Evolutionary conservation across 208 protist species (phyloP).

Genomic region (Naegleria fowleri): DNA sequence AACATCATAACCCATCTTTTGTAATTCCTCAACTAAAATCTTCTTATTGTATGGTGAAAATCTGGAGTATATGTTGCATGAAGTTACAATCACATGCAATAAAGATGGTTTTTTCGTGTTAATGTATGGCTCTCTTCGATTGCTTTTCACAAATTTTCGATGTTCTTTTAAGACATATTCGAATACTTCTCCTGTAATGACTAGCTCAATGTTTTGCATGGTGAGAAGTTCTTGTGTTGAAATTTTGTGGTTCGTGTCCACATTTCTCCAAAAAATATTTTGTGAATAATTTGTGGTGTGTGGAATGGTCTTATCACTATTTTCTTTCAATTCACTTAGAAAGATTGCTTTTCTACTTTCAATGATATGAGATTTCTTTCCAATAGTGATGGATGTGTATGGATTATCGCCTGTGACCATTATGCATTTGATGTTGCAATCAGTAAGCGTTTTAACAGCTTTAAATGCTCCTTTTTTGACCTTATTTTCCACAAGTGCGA

Average conservation of each 20-base stretch:
- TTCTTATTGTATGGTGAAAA: background rate
- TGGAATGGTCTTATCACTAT: background rate
- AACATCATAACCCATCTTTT: background rate
- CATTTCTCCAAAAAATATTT: background rate
- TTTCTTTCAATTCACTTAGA: background rate
- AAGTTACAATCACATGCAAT: background rate
- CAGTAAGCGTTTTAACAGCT: slow-evolving; percentile 39
- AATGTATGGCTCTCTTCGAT: background rate
- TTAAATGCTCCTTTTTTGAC: slow-evolving; percentile 48
- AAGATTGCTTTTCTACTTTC: background rate
- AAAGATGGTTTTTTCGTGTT: background rate
- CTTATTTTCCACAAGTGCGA: slow-evolving; percentile 61
- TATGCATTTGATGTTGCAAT: slow-evolving; percentile 40
- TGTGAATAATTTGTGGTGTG: background rate
- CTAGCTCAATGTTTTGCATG: background rate
- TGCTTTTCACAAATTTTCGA: background rate
- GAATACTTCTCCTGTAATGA: background rate
- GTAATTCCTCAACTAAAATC: background rate
- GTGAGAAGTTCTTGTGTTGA: background rate
- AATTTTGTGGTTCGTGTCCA: background rate
- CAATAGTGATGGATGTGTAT: background rate
- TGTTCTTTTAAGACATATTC: background rate
- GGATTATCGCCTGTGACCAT: background rate
- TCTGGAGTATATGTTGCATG: background rate
- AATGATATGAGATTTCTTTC: background rate